Evolutionary conservation across 2,329 filamentous ascomycete genomes (phyloP).

Genomic region (Pleomassaria siparia): DNA sequence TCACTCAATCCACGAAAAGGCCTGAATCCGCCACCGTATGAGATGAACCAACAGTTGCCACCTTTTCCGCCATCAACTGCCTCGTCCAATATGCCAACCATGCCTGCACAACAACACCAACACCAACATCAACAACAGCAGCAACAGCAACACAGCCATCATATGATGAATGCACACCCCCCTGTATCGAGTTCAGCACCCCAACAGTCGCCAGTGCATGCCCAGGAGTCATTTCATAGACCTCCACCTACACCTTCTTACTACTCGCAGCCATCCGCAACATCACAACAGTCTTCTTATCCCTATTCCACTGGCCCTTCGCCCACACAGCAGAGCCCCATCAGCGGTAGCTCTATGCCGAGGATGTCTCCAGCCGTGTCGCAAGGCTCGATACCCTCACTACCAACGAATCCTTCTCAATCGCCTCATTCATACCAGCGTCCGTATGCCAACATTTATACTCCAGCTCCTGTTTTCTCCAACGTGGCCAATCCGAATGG

Average conservation of each 20-base stretch:
- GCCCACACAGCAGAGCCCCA: slow-evolving; percentile 52
- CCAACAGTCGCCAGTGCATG: slow-evolving; percentile 56
- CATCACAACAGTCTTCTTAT: slow-evolving; percentile 52
- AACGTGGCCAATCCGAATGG: slow-evolving; percentile 74
- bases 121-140: too few species aligned
- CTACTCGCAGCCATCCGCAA: slow-evolving; percentile 59
- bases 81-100: slow-evolving; percentile 50
- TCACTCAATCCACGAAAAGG: slow-evolving; percentile 64
- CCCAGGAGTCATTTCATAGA: slow-evolving; percentile 61
- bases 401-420: slow-evolving; percentile 53
- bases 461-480: slow-evolving; percentile 68
- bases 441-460: slow-evolving; percentile 52
- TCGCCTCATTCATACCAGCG: slow-evolving; percentile 51
- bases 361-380: slow-evolving; percentile 57
- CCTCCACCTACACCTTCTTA: slow-evolving; percentile 64
- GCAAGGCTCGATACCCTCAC: slow-evolving; percentile 46
- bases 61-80: slow-evolving; percentile 62
- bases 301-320: slow-evolving; percentile 53
- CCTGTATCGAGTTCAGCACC: slow-evolving; percentile 41
- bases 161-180: slow-evolving; percentile 52
- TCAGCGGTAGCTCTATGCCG: slow-evolving; percentile 49
- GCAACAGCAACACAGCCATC: slow-evolving; percentile 40
- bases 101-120: slow-evolving; percentile 49
- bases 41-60: slow-evolving; percentile 60
- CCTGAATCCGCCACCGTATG: slow-evolving; percentile 68